These are phyloP conservation scores for Ustilago crameri DNA, from an alignment of 1,284 basidiomycete genomes.

Conservation along the genomic window DNA sequence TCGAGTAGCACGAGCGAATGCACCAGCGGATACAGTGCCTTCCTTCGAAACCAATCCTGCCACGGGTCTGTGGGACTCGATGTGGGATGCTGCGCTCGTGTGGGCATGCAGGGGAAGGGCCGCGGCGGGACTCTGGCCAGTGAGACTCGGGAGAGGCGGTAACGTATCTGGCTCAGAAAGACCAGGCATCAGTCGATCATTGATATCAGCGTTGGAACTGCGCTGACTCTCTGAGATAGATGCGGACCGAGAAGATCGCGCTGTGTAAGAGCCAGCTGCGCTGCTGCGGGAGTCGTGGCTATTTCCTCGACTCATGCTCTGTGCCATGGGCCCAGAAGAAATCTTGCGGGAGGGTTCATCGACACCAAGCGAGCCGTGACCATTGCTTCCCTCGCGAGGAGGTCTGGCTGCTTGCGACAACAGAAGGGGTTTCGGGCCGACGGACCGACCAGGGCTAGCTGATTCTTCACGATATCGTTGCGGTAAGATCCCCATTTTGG, in stretches of 20 bases:
- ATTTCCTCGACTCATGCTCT: conserved; percentile 31
- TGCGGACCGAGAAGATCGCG: conserved; percentile 20
- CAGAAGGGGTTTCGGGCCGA: conserved; percentile 56
- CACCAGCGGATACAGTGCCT: conserved; percentile 35
- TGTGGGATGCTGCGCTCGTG: neutral
- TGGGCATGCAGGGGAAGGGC: neutral
- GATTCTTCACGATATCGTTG: conserved; percentile 24
- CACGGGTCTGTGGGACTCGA: neutral
- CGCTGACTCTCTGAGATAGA: conserved; percentile 27
- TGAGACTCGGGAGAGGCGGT: conserved; percentile 35
- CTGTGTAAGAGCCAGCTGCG: conserved; percentile 19
- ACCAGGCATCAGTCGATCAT: conserved; percentile 26
- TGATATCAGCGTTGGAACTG: conserved; percentile 31
- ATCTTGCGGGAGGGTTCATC: conserved; percentile 56
- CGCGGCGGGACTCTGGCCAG: conserved; percentile 15
- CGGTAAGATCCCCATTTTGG: conserved; percentile 46
- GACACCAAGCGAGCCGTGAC: conserved; percentile 9
- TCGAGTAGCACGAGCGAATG: conserved; percentile 30
- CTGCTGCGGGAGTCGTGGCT: conserved; percentile 27
- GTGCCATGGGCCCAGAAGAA: conserved; percentile 56
- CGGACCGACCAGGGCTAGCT: conserved; percentile 14
- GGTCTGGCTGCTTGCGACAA: conserved; percentile 51
- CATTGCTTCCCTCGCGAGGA: conserved; percentile 49
- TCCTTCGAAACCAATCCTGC: conserved; percentile 17
- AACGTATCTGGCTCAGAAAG: conserved; percentile 10